Base-by-base conservation (phyloP, 225 moss, liverwort and hornwort species). In the Rhytidiadelphus loreus region DNA sequence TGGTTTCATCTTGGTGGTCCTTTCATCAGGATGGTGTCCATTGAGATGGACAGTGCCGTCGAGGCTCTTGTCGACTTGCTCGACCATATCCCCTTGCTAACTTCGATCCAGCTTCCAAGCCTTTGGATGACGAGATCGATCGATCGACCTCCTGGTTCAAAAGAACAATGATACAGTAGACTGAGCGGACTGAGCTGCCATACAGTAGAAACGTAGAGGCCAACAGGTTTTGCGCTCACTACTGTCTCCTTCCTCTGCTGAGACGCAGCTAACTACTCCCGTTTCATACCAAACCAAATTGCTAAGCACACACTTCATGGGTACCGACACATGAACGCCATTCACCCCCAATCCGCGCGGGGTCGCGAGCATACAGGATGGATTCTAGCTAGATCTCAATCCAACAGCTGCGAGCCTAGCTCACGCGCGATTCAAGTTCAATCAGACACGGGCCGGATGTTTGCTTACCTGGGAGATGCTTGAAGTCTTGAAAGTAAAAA, bases 11-110 rank as follows among this genome's bases (percentile, higher is more conserved):
- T 61, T 70, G 76, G 79, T 69, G 73, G 79, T 86, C 57, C 23
- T 52, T 24, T 78, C 28, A 16, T 37, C 86, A 76, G 52, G 76
- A 61, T 77, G 69, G 11, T 82, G 82, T 86, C 46, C 77, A 26
- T 86, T 70, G 70, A 75, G 18, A 23, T 90, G 48, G 75, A 37
- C 44, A 52, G 44, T 58, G 84, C 91, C 83, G 20, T 62, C 25
- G 61, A 83, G 82, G 89, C 85, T 87, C 63, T 39, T 89, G 63
- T 70, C 77, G 57, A 87, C 87, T 82, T 91, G 89, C 81, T 85
- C 89, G 68, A 91, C 89, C 87, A 89, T 85, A 71, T 76, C 62
- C 60, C 50, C 66, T 30, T 21, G 25, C 82, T 50, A 50, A 28
- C 50, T 32, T 81, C 63, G 85, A 66, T 66, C 85, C 81, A 88